Base-by-base conservation (phyloP, 768 basidiomycete genomes). In the Lanmaoa rubissima region DNA sequence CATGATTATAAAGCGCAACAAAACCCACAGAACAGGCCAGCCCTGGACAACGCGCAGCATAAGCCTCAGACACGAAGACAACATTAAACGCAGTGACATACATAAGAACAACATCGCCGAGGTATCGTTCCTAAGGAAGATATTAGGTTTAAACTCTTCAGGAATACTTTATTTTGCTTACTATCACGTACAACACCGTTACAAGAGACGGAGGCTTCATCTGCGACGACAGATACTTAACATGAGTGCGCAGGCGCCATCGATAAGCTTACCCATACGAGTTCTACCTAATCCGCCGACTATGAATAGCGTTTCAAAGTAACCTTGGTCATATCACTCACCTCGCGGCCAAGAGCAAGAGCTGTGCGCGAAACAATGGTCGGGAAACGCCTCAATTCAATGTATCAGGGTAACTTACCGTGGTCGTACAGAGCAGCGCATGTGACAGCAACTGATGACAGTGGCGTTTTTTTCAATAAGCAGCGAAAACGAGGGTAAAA, bases 41-140 rank as follows among this genome's bases (percentile, higher is more conserved):
- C 51, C 55, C 69, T 69, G 32, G 40, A 53, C 26, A 34, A 36
- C 7, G 11, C 7, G 38, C 7, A 50, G 16, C 5, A 11, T 4
- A 49, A 36, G 19, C 40, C 17, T 63, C 52, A 65, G 60, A 51
- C 21, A 41, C 5, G 41, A 42, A 41, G 12, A 31, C 13, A 12
- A 32, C 8, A 17, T 28, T 31, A 40, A 49, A 45, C 3, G 34
- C 9, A 28, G 9, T 14, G 19, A 60, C 68, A 34, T 60, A 71
- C 70, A 71, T 38, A 4, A 71, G 62, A 41, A 73, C 64, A 28
- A 61, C 36, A 57, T 73, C 70, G 26, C 70, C 69, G 17, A 71
- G 40, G 32, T 71, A 71, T 48, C 69, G 71, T 32, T 67, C 69
- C 70, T 71, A 51, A 41, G 38, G 26, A 49, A 28, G 43, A 38